These are phyloP conservation scores for Populus pruinosa DNA, from an alignment of 345 rosid species.

Conservation along the genomic window DNA sequence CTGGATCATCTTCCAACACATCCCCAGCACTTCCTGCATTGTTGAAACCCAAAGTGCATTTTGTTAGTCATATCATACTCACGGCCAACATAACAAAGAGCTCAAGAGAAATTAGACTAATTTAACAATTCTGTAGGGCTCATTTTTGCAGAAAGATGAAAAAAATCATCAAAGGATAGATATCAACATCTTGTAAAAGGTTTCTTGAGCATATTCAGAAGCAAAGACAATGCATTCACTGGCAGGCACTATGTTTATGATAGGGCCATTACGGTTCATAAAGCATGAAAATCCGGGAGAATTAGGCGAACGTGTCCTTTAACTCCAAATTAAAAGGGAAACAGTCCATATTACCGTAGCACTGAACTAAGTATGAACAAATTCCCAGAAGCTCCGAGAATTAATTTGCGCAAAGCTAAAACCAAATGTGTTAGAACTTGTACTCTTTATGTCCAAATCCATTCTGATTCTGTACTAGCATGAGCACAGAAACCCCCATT, in stretches of 20 bases:
- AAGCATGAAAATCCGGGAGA: not conserved
- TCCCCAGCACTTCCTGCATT: slow-evolving; percentile 92
- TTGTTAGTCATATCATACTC: not conserved
- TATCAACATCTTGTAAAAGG: not conserved
- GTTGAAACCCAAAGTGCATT: slow-evolving; percentile 8
- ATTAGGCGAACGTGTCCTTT: not conserved
- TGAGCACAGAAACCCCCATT: not conserved
- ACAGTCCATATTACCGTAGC: not conserved
- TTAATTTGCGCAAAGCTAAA: not conserved
- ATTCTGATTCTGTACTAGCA: not conserved
- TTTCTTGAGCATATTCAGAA: not conserved
- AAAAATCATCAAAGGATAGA: no score
- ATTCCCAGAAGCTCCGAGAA: not conserved
- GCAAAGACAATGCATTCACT: not conserved
- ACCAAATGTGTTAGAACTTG: not conserved
- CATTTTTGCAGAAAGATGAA: not conserved
- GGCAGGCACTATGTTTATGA: not conserved
- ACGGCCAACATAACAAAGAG: not conserved
- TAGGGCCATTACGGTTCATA: not conserved
- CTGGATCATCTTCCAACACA: slow-evolving; percentile 91
- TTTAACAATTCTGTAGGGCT: not conserved
- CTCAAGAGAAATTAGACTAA: not conserved
- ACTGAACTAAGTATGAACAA: not conserved
- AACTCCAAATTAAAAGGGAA: not conserved
- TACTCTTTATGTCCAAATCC: not conserved